Evolutionary conservation across 1,284 basidiomycete species (phyloP).

Genomic region (Chondrostereum purpureum): DNA sequence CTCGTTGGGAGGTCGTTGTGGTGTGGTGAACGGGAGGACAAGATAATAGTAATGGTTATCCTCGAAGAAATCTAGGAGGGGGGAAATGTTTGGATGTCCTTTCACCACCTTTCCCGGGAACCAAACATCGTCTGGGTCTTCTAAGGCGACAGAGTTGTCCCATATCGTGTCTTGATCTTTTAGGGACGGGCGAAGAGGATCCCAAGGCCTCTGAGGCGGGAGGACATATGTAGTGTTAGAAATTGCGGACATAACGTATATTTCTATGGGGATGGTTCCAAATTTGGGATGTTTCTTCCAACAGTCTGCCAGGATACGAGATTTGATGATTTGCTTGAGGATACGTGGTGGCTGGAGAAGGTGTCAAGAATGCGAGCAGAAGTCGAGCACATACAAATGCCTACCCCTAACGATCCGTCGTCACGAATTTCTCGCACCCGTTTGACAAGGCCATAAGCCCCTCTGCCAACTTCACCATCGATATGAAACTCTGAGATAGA

Average conservation of each 20-base stretch:
- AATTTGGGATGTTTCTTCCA: slow-evolving; percentile 96
- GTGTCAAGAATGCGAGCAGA: slow-evolving; percentile 5
- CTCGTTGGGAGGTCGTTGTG: slow-evolving; percentile 45
- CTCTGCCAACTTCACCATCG: slow-evolving; percentile 84
- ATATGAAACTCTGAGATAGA: slow-evolving; percentile 78
- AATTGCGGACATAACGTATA: slow-evolving; percentile 93
- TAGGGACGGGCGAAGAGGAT: slow-evolving; percentile 49
- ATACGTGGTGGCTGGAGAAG: slow-evolving; percentile 60
- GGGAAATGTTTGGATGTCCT: slow-evolving; percentile 90
- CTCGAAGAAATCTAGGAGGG: slow-evolving; percentile 95
- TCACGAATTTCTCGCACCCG: slow-evolving; percentile 73
- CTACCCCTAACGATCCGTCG: slow-evolving; percentile 78
- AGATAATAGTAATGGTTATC: slow-evolving; percentile 97
- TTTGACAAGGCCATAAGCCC: slow-evolving; percentile 97
- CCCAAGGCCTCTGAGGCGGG: slow-evolving; percentile 72
- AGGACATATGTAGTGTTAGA: slow-evolving; percentile 72
- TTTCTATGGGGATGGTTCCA: slow-evolving; percentile 98
- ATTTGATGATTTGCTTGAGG: slow-evolving; percentile 98
- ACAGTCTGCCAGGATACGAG: slow-evolving; percentile 95
- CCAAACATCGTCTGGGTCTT: slow-evolving; percentile 40
- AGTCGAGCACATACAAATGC: slow-evolving; percentile 24
- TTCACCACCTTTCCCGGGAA: slow-evolving; percentile 63
- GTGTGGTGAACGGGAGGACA: slow-evolving; percentile 66
- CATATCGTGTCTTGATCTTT: neutral
- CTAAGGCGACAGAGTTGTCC: slow-evolving; percentile 15